Evolutionary conservation across 2,329 filamentous ascomycete species (phyloP), one percentile per base, ranked within the genome.

Genomic region (Graphilbum fragrans): DNA sequence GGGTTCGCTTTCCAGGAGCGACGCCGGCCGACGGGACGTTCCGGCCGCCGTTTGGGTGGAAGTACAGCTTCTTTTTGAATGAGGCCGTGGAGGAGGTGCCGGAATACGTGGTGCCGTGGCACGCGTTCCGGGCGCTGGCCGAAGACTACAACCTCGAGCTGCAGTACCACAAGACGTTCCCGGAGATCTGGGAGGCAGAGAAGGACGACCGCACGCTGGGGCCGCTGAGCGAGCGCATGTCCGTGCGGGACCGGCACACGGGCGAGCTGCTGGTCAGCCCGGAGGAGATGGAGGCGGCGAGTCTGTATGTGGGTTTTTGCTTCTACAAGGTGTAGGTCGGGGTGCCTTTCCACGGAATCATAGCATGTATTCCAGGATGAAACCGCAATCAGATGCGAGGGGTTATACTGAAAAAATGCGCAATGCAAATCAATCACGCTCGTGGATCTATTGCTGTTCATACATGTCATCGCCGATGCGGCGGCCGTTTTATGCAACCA

Each of bases 71-170:
- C 67, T 94, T 87, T 60, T 77, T 98, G 43, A 81, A 92, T 53
- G 92, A 98, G 63, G 92, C 92, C 0, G 92, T 98, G 18, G 90
- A 96, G 58, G 85, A 88, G 56, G 86, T 94, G 8, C 90, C 92
- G 3, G 92, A 98, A 64, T 98, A 94, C 57, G 90, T 98, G 2
- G 92, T 98, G 1, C 92, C 92, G 0, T 98, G 92, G 90, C 88
- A 94, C 58, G 88, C 87, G 1, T 96, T 98, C 66, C 85, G 92
- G 63, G 88, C 86, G 21, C 67, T 96, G 53, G 92, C 92, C 17
- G 88, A 95, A 57, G 88, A 96, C 57, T 98, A 90, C 69, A 95
- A 95, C 53, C 75, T 98, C 7, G 92, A 98, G 59, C 64, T 96
- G 52, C 83, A 94, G 61, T 98, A 95, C 56, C 84, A 93, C 54